phyloP scores from a whole-genome alignment of 2,329 filamentous ascomycete species.

The Monilinia aucupariae region DNA sequence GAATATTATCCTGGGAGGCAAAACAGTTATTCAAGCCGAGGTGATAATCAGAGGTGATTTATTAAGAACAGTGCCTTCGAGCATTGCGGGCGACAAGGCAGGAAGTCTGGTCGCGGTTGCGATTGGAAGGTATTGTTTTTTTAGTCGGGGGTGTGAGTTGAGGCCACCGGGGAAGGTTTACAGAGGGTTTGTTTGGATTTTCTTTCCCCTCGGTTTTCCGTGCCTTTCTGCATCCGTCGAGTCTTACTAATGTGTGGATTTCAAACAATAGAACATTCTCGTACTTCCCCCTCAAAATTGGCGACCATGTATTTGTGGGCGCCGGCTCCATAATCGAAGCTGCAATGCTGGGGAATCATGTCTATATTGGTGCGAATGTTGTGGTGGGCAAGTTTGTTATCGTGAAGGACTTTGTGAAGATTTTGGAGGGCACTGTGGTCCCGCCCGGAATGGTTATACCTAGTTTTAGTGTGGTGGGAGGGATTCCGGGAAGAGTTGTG shows the following conservation, averaged over 20 bases:
- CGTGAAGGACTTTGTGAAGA: conserved; percentile 86
- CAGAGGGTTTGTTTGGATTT: conserved; percentile 50
- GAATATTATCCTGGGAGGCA: conserved; percentile 95
- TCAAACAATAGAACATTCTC: conserved; percentile 49
- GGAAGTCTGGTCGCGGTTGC: conserved; percentile 57
- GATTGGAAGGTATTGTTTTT: conserved; percentile 87
- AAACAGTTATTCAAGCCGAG: conserved; percentile 91
- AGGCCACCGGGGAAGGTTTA: conserved; percentile 79
- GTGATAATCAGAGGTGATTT: conserved; percentile 92
- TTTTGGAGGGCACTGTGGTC: conserved; percentile 79
- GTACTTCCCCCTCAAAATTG: conserved; percentile 86
- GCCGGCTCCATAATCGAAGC: conserved; percentile 71
- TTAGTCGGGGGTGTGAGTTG: conserved; percentile 71
- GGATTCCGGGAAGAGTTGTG: conserved; percentile 70
- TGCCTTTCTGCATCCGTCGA: background rate
- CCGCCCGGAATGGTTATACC: conserved; percentile 87
- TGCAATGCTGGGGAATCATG: conserved; percentile 76
- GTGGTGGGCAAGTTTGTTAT: conserved; percentile 83
- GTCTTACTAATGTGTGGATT: background rate
- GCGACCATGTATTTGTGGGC: conserved; percentile 90
- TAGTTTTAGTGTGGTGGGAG: conserved; percentile 86
- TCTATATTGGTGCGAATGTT: conserved; percentile 73
- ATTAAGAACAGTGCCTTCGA: conserved; percentile 49
- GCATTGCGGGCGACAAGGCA: conserved; percentile 35
- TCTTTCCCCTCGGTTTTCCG: conserved; percentile 19